Base-by-base conservation (phyloP, 2,329 filamentous ascomycete species). In the Albifimbria verrucaria region DNA sequence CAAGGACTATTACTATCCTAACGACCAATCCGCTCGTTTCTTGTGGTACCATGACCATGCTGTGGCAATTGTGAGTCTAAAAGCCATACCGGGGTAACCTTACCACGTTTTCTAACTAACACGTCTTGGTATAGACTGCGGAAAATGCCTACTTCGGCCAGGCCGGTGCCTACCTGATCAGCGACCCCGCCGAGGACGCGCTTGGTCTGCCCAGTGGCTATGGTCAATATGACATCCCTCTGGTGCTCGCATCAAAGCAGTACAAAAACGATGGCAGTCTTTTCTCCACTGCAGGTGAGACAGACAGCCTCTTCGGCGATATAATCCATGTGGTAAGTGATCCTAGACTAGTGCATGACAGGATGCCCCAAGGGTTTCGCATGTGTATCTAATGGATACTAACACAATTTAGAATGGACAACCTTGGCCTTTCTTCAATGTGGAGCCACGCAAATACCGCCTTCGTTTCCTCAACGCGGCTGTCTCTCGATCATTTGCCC, bases 1-100 rank as follows among this genome's bases (percentile, higher is more conserved):
- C 66, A 84, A 85, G 63, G 82, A 85, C 55, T 84, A 85, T 63
- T 85, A 83, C 63, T 86, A 82, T 57, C 81, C 81, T 10, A 85
- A 85, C 61, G 68, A 64, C 15, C 76, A 83, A 60, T 54, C 56
- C 39, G 78, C 74, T 2, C 73, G 81, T 36, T 72, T 78, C 0
- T 69, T 83, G 25, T 85, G 82, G 82, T 85, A 85, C 57, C 80
- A 85, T 58, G 78, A 77, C 55, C 70, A 72, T 52, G 69, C 72
- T 15, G 63, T 74, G 50, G 62, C 67, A 24, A 62, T 66, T 22
- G 68, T 67, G 41, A 59, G 67, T 50, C 22, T 6, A 22, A 23
- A n/a, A n/a, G n/a, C n/a, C n/a, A n/a, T n/a, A n/a, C n/a, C n/a
- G n/a, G n/a, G n/a, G n/a, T n/a, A n/a, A n/a, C n/a, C n/a, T n/a